These are phyloP conservation scores for Quercus rubra DNA, from an alignment of 306 rosid genomes.

Conservation along the genomic window DNA sequence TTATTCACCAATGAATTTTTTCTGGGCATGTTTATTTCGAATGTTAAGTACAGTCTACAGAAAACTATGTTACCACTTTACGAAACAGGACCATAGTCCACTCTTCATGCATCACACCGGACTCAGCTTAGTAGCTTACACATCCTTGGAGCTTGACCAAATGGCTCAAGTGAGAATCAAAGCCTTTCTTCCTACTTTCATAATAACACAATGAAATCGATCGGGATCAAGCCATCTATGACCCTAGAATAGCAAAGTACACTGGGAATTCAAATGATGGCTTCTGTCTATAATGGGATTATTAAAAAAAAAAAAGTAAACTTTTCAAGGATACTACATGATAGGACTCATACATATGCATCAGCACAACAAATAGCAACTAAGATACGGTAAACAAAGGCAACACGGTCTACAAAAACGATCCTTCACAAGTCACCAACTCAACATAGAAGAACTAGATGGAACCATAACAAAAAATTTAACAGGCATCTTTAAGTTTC, in stretches of 20 bases:
- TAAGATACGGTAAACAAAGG: not conserved
- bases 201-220: no score
- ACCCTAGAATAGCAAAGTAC: not conserved
- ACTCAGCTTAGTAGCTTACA: no score
- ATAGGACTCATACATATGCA: no score
- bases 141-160: not conserved
- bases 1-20: no score
- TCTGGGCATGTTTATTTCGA: no score
- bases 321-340: no score
- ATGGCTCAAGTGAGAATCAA: not conserved
- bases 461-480: not conserved
- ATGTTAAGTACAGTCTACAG: no score
- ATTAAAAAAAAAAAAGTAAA: no score
- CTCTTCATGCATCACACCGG: no score
- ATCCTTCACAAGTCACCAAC: not conserved
- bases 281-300: not conserved
- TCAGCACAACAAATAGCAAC: not conserved
- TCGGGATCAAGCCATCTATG: no score
- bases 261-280: not conserved
- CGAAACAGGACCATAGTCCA: no score
- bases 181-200: not conserved
- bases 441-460: not conserved
- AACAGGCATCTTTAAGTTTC: not conserved
- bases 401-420: not conserved
- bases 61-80: no score